Base-by-base conservation (phyloP, 2,329 filamentous ascomycete genomes). In the Colletotrichum karsti region DNA sequence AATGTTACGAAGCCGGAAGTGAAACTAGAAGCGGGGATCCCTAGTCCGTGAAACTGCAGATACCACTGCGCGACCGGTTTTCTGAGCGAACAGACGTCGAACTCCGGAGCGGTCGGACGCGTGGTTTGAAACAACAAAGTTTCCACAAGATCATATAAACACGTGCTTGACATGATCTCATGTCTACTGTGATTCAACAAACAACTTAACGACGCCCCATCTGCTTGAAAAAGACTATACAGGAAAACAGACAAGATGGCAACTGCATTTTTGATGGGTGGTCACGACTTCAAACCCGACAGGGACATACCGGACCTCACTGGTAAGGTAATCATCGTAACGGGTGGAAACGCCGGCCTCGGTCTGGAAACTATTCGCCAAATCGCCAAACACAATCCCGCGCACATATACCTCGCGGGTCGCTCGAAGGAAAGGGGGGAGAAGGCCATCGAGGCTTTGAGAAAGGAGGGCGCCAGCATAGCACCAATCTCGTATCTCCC, bases 311-410 rank as follows among this genome's bases (percentile, higher is more conserved):
- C 78, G 2, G 70, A 75, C 35, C 72, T 81, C 5, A 54, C 71
- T 6, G 77, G 75, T n/a, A 80, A 78, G 59, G 73, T 78, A 24
- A 77, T 81, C 18, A 70, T 81, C 9, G 73, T 81, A 28, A 81
- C 79, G 9, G 80, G 80, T 15, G 79, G 77, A 54, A 83, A 80
- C 53, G 70, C 75, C n/a, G 82, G 81, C 1, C 74, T 83, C 6
- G 81, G 82, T 18, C 77, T 76, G 63, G 78, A 82, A 69, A 78
- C 78, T 7, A 74, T 82, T 54, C 72, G 78, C 7, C 76, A 79
- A 41, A 75, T 83, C 22, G 75, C 79, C 22, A 77, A 77, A 62
- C 81, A 83, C 69, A 69, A 69, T 42, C 69, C 70, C 15, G 57
- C 57, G 15, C 65, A 64, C 20, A 53, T 71, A 33, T 71, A 64